A percentile compares a stretch with the other conserved stretches of the same genome.
Evolutionary conservation across 176 grass and related monocot genomes (phyloP).

Genomic region (Panicum miliaceum): DNA sequence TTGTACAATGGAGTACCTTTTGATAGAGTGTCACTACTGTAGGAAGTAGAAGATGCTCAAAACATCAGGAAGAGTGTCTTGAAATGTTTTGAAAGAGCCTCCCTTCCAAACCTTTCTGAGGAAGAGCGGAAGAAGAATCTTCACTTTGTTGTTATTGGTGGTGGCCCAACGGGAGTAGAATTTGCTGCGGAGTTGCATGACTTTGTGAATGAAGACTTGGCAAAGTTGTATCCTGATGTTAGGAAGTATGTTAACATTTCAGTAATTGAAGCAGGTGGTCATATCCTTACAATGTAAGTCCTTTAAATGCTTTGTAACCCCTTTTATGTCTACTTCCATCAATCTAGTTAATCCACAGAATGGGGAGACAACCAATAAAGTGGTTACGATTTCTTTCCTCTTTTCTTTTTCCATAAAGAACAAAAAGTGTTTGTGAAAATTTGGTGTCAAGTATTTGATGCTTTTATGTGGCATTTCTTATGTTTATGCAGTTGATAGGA

Average conservation of each 20-base stretch:
- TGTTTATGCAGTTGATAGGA: neutral
- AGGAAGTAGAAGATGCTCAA: conserved; percentile 99
- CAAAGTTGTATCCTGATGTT: conserved; percentile 82
- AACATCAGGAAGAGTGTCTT: conserved; percentile 88
- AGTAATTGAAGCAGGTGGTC: conserved; percentile 86
- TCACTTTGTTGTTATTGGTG: conserved; percentile 96
- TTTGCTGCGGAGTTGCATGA: conserved; percentile 99
- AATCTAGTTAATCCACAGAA: neutral
- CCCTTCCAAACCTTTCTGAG: conserved; percentile 76
- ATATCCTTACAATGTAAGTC: conserved; percentile 94
- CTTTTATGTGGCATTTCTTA: neutral
- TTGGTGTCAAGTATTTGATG: neutral
- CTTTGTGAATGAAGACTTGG: conserved; percentile 86
- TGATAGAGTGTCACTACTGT: conserved; percentile 21
- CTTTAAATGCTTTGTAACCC: neutral
- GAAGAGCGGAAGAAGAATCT: conserved; percentile 85
- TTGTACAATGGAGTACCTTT: neutral
- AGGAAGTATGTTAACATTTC: conserved; percentile 81
- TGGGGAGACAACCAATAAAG: neutral
- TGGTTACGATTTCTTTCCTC: neutral
- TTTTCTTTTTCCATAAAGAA: neutral
- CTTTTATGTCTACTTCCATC: neutral
- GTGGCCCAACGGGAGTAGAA: conserved; percentile 96
- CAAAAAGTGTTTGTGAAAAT: neutral
- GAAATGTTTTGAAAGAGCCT: conserved; percentile 86